phyloP scores from a whole-genome alignment of 2,329 filamentous ascomycete species.

The Colletotrichum acutatum region DNA sequence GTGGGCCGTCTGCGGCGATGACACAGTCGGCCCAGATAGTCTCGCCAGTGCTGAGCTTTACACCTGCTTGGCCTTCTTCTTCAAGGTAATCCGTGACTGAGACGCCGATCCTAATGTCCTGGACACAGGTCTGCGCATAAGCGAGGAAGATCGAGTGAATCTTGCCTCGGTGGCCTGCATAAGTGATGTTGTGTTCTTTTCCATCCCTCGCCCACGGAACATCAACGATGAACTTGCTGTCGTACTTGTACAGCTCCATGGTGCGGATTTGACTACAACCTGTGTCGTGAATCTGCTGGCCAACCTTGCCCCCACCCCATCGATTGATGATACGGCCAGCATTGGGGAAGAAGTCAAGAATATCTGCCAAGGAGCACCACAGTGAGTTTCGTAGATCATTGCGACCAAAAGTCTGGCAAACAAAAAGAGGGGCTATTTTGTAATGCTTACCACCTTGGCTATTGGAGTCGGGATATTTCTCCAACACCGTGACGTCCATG shows the following conservation, averaged over 20 bases:
- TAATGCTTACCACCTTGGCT: constrained; percentile 38
- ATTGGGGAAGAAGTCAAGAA: constrained; percentile 67
- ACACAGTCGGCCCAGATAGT: constrained; percentile 4
- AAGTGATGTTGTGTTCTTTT: no score
- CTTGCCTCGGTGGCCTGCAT: no score
- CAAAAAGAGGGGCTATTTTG: no score
- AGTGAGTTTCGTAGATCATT: no score
- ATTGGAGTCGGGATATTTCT: constrained; percentile 50
- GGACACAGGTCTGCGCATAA: no score
- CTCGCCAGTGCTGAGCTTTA: neutral
- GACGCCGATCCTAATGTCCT: no score
- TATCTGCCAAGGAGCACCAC: constrained; percentile 39
- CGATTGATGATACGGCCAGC: constrained; percentile 66
- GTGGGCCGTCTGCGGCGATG: constrained; percentile 4
- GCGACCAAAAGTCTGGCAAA: no score
- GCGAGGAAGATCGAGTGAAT: no score
- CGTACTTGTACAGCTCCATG: no score
- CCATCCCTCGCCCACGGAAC: no score
- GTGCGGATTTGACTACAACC: neutral
- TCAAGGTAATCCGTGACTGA: no score
- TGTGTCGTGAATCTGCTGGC: constrained; percentile 2
- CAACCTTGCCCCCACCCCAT: constrained; percentile 58
- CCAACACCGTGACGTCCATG: constrained; percentile 57
- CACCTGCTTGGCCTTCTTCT: neutral
- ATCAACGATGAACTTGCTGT: no score